phyloP scores from a whole-genome alignment of 495 filamentous ascomycete genomes.

The Hypoxylon cercidicola region DNA sequence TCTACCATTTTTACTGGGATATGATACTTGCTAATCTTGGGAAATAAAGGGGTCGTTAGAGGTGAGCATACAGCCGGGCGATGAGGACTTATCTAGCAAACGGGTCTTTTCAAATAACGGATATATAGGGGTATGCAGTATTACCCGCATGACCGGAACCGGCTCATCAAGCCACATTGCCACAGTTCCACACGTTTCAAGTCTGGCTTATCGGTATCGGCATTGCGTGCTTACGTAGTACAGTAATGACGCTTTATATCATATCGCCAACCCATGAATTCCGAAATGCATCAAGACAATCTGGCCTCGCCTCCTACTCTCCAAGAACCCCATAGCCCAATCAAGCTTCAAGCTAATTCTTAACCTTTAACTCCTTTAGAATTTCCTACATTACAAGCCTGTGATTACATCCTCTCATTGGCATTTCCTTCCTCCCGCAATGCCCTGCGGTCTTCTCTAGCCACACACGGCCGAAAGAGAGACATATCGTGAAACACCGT shows the following conservation, averaged over 20 bases:
- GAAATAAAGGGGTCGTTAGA: too few relatives aligned
- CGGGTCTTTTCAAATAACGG: too few relatives aligned
- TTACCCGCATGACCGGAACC: not conserved
- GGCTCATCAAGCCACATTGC: too few relatives aligned
- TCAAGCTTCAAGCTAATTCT: not conserved
- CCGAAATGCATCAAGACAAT: slow-evolving; percentile 5
- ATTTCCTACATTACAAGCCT: not conserved
- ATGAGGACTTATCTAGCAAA: too few relatives aligned
- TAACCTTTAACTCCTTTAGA: not conserved
- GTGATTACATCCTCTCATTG: too few relatives aligned
- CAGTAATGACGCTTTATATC: not conserved
- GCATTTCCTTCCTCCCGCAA: slow-evolving; percentile 3
- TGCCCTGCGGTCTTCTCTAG: slow-evolving; percentile 26
- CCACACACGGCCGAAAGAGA: slow-evolving; percentile 14
- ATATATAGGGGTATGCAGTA: too few relatives aligned
- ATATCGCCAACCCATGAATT: not conserved
- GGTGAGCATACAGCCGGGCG: too few relatives aligned
- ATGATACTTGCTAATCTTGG: too few relatives aligned
- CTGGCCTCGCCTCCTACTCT: not conserved
- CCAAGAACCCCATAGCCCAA: not conserved
- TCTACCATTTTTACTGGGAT: too few relatives aligned
- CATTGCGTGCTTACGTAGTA: not conserved
- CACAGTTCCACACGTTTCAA: not conserved
- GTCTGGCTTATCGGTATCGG: not conserved
- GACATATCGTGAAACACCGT: slow-evolving; percentile 7